Percentiles rank a stretch among this genome's conserved stretches.
Conservation (phyloP, 1,284 basidiomycete genomes). For the Papiliotrema flavescens region DNA sequence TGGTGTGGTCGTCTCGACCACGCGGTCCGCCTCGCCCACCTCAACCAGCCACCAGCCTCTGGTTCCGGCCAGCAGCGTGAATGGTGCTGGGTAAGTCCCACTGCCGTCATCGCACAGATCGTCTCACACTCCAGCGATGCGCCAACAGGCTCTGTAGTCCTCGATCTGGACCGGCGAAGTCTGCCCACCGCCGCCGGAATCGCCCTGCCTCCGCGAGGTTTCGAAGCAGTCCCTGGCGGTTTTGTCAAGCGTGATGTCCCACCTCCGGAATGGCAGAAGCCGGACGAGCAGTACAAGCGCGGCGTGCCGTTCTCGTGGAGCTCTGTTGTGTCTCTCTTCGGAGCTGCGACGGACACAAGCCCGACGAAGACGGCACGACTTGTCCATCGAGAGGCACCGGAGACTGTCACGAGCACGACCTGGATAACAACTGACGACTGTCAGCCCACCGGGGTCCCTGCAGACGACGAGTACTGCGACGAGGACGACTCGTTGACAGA, state of each 20-base stretch:
- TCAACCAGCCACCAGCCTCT: not conserved
- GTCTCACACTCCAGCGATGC: not conserved
- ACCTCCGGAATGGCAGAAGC: not conserved
- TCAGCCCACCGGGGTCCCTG: not conserved
- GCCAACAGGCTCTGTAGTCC: not conserved
- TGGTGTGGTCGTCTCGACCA: not conserved
- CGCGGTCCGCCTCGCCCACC: not conserved
- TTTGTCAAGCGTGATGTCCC: not conserved
- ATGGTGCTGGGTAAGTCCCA: not conserved
- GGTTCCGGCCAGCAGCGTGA: not conserved
- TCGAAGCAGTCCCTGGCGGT: not conserved
- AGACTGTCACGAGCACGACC: not conserved
- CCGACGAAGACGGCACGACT: not conserved
- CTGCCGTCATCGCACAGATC: not conserved
- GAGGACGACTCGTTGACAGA: not conserved
- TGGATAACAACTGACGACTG: constrained; percentile 1
- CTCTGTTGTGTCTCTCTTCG: not conserved
- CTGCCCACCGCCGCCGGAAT: not conserved
- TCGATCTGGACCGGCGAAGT: not conserved
- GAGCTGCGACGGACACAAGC: not conserved
- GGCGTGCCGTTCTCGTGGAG: not conserved
- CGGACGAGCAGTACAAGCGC: not conserved
- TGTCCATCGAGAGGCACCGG: not conserved
- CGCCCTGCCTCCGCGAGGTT: not conserved
- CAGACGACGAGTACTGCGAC: not conserved